These are phyloP conservation scores for Aureobasidium namibiae DNA, from an alignment of 2,329 filamentous ascomycete species.

Conservation along the genomic window DNA sequence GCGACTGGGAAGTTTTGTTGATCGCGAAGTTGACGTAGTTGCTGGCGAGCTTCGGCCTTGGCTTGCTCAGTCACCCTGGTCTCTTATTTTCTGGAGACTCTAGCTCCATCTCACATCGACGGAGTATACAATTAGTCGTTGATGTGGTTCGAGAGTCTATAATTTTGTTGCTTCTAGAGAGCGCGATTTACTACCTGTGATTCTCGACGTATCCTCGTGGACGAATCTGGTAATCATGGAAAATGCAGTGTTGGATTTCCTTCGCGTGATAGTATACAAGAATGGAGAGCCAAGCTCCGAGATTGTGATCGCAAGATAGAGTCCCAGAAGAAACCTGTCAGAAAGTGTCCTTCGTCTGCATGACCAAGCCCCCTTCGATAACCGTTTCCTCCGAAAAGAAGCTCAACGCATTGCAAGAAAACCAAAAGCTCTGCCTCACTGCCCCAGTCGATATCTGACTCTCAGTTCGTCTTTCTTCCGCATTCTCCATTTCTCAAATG, in stretches of 20 bases:
- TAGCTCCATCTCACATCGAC: neutral
- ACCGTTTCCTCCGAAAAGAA: neutral
- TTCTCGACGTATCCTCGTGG: too few species aligned
- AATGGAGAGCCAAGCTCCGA: neutral
- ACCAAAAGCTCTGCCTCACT: neutral
- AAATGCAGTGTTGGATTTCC: neutral
- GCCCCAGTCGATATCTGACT: neutral
- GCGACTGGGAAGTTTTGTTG: neutral
- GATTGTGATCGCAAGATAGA: neutral
- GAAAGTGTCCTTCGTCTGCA: neutral
- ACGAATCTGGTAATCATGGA: neutral
- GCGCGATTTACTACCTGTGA: too few species aligned
- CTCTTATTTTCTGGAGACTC: too few species aligned
- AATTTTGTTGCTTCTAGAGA: too few species aligned
- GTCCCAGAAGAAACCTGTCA: neutral
- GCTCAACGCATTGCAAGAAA: neutral
- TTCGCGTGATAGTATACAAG: neutral
- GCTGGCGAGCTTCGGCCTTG: neutral
- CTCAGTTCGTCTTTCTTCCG: neutral
- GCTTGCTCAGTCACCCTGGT: neutral
- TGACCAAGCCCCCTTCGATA: neutral
- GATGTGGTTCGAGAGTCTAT: too few species aligned
- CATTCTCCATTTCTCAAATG: neutral
- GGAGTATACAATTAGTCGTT: neutral
- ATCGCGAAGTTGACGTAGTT: conserved; percentile 1